Conservation (phyloP, 805 yeast species). For the Barnettozyma salicaria region DNA sequence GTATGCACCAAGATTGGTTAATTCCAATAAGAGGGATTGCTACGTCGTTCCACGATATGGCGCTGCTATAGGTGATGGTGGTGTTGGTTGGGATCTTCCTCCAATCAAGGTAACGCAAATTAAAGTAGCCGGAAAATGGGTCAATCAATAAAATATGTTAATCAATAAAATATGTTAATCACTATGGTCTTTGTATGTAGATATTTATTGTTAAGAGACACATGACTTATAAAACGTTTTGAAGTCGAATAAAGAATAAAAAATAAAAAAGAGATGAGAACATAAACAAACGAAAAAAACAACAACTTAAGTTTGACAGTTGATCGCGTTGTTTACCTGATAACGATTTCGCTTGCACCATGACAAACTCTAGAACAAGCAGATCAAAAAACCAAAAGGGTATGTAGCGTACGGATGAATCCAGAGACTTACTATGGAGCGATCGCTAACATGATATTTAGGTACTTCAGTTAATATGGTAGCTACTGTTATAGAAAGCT, state of each 20-base stretch:
- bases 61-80: constrained; percentile 75
- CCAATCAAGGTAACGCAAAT: constrained; percentile 69
- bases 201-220: no score
- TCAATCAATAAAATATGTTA: constrained; percentile 25
- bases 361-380: no score
- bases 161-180: no score
- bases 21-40: constrained; percentile 69
- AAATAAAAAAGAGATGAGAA: no score
- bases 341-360: no score
- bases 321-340: no score
- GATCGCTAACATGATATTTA: background rate
- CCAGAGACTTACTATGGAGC: background rate
- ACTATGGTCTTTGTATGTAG: no score
- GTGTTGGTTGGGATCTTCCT: constrained; percentile 89
- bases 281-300: no score
- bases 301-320: no score
- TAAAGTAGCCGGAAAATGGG: constrained; percentile 66
- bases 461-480: background rate
- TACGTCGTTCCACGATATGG: constrained; percentile 91
- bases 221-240: no score
- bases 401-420: background rate
- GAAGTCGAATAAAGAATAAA: no score
- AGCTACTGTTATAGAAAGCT: constrained; percentile 1
- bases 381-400: constrained; percentile 1
- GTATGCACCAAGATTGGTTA: constrained; percentile 66